Percentiles rank a stretch among this genome's conserved stretches.
These are phyloP conservation scores for Tetracladium setigerum DNA, from an alignment of 495 filamentous ascomycete genomes.

Conservation along the genomic window DNA sequence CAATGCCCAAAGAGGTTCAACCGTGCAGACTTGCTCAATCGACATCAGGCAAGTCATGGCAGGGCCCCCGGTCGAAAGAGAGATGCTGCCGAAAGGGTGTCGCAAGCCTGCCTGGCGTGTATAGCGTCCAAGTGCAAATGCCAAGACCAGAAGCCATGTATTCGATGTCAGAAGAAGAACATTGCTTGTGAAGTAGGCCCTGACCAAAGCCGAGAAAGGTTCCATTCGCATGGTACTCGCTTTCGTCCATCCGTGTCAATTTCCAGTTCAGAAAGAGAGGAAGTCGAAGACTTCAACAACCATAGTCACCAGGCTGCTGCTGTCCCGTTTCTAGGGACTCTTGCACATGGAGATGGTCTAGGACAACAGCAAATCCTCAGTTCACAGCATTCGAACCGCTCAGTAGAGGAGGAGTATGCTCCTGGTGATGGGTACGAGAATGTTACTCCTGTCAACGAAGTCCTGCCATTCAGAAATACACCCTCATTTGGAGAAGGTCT, in stretches of 20 bases:
- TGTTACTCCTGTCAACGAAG: too few species aligned
- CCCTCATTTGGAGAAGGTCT: too few species aligned
- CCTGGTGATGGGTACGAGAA: too few species aligned
- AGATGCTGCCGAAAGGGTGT: slow-evolving; percentile 25
- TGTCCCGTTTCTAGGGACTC: too few species aligned
- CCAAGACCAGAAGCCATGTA: slow-evolving; percentile 45
- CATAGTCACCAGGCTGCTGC: too few species aligned
- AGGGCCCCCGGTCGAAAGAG: background rate
- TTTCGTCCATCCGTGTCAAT: slow-evolving; percentile 25
- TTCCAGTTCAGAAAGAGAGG: slow-evolving; percentile 30
- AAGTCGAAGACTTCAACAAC: slow-evolving; percentile 4
- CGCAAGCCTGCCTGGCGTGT: slow-evolving; percentile 47
- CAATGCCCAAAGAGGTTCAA: slow-evolving; percentile 60
- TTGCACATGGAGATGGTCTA: too few species aligned
- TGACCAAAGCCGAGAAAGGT: slow-evolving; percentile 27
- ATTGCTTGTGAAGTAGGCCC: slow-evolving; percentile 7
- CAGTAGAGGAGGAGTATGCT: too few species aligned
- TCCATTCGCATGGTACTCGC: slow-evolving; percentile 28
- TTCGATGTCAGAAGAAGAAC: slow-evolving; percentile 33
- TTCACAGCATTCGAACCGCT: too few species aligned
- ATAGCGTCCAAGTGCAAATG: slow-evolving; percentile 49
- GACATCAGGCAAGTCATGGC: slow-evolving; percentile 9
- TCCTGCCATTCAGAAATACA: too few species aligned
- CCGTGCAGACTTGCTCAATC: slow-evolving; percentile 40
- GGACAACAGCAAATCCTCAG: too few species aligned